These are phyloP conservation scores for Kernera saxatilis DNA, from an alignment of 345 rosid genomes.

Conservation along the genomic window DNA sequence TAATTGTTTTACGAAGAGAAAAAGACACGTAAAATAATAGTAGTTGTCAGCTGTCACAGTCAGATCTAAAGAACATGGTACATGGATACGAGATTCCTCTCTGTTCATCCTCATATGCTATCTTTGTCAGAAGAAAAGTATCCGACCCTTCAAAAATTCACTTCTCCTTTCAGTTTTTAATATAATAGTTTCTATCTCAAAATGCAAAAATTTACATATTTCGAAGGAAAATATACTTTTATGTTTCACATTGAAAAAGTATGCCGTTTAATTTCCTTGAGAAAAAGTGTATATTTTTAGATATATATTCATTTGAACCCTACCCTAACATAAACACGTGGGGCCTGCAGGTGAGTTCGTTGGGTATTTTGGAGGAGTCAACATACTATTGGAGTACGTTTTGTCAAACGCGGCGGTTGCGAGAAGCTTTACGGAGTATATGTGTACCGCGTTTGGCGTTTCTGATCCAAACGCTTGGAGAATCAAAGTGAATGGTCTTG, in stretches of 20 bases:
- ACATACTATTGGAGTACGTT: constrained; percentile 90
- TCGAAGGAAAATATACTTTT: not conserved
- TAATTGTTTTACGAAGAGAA: not conserved
- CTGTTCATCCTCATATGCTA: not conserved
- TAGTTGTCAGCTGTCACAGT: constrained; percentile 8
- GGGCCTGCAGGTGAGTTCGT: constrained; percentile 73
- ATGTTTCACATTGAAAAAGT: not conserved
- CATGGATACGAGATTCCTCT: constrained; percentile 24
- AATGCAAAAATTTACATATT: not conserved
- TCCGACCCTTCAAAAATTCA: not conserved
- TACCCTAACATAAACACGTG: not conserved
- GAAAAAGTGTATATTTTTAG: not conserved
- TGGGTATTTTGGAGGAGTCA: constrained; percentile 86
- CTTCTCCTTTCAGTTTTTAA: not conserved
- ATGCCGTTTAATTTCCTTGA: not conserved
- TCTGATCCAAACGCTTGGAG: constrained; percentile 60
- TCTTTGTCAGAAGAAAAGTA: constrained; percentile 5
- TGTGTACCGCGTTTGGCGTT: constrained; percentile 62
- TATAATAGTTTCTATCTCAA: not conserved
- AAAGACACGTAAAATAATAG: not conserved
- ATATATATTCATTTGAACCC: too few species aligned
- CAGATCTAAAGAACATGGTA: constrained; percentile 21
- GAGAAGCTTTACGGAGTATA: constrained; percentile 77
- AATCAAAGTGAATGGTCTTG: constrained; percentile 53
- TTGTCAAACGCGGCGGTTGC: constrained; percentile 92